Percentiles rank a stretch among this genome's conserved stretches.
These are phyloP conservation scores for Backusella westeae DNA, from an alignment of 192 early-diverging fungal species.

Conservation along the genomic window DNA sequence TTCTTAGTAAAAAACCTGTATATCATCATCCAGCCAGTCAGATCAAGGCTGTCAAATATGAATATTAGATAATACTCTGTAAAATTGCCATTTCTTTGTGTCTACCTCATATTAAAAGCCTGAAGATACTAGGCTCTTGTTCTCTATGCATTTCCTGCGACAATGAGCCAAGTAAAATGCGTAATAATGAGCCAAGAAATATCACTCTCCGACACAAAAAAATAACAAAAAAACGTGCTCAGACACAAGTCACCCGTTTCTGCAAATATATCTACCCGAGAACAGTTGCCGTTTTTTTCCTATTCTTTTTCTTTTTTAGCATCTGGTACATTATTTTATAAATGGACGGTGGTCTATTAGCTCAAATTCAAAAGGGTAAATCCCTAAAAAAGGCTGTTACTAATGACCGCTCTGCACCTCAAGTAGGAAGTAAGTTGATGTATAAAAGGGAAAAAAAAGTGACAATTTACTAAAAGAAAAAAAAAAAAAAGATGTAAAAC, in stretches of 20 bases:
- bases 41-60: too few relatives aligned
- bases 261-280: constrained; percentile 3
- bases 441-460: background rate
- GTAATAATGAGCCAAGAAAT: too few relatives aligned
- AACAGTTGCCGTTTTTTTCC: background rate
- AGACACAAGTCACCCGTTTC: constrained; percentile 2
- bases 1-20: too few relatives aligned
- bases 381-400: constrained; percentile 67
- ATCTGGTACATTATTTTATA: background rate
- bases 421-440: constrained; percentile 37
- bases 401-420: constrained; percentile 67
- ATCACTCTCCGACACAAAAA: too few relatives aligned
- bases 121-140: too few relatives aligned
- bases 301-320: background rate
- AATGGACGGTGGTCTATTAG: constrained; percentile 55
- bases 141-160: too few relatives aligned
- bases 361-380: constrained; percentile 72
- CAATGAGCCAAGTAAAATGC: too few relatives aligned
- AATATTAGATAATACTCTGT: too few relatives aligned
- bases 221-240: background rate
- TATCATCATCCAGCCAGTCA: too few relatives aligned
- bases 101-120: too few relatives aligned
- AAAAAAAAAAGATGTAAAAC: background rate
- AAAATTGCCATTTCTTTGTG: too few relatives aligned
- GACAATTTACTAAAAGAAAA: too few relatives aligned